These are phyloP conservation scores for Neurospora sp. DNA, from an alignment of 495 filamentous ascomycete genomes.

Conservation along the genomic window DNA sequence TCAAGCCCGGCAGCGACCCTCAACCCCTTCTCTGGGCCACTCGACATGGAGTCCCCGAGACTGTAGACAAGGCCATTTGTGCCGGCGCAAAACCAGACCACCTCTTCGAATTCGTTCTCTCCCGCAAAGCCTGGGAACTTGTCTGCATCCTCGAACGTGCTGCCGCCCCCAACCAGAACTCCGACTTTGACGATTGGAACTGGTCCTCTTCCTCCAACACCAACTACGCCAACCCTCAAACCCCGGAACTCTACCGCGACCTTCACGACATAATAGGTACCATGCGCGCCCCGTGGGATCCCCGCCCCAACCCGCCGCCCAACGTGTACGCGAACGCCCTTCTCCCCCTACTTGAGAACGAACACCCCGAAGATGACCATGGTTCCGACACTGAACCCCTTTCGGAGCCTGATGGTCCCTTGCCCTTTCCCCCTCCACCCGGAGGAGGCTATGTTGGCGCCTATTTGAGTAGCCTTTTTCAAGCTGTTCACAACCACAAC, in stretches of 20 bases:
- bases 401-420: background rate
- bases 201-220: background rate
- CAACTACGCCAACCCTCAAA: background rate
- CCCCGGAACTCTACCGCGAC: background rate
- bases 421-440: background rate
- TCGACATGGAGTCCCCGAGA: background rate
- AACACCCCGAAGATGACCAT: background rate
- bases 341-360: background rate
- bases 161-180: background rate
- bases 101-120: background rate
- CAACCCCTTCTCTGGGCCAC: background rate
- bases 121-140: background rate
- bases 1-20: background rate
- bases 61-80: background rate
- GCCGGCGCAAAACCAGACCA: background rate
- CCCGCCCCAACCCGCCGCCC: background rate
- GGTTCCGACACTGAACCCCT: background rate
- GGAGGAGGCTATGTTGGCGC: background rate
- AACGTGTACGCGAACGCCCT: background rate
- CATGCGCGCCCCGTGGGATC: background rate
- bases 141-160: background rate
- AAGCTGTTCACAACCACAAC: background rate
- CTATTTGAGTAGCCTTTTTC: background rate
- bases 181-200: background rate
- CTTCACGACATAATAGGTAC: background rate